Percentiles rank a stretch among this genome's conserved stretches.
phyloP scores from a whole-genome alignment of 768 basidiomycete species.

The Termitomyces sp. region DNA sequence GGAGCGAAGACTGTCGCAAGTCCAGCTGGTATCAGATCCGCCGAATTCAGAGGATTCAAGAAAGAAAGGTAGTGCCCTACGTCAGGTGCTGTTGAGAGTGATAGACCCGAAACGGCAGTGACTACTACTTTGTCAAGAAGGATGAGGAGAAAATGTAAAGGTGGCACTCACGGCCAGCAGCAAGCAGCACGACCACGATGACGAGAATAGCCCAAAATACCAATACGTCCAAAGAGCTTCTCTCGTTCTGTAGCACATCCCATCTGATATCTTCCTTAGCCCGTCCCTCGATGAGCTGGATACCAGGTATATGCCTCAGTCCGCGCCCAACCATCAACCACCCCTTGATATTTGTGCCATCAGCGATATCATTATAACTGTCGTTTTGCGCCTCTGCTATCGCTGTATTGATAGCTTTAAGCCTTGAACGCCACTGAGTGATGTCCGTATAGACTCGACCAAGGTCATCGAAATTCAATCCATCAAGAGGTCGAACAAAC shows the following conservation, averaged over 20 bases:
- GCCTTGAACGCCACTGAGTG: slow-evolving; percentile 57
- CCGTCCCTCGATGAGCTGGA: slow-evolving; percentile 69
- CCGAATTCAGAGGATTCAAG: slow-evolving; percentile 43
- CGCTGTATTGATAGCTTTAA: slow-evolving; percentile 70
- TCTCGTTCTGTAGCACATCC: slow-evolving; percentile 65
- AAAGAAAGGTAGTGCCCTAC: slow-evolving; percentile 68
- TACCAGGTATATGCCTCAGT: slow-evolving; percentile 52
- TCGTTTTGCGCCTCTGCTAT: slow-evolving; percentile 64
- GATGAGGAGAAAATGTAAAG: neutral
- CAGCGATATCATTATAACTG: slow-evolving; percentile 67
- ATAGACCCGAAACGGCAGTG: slow-evolving; percentile 63
- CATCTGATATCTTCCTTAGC: slow-evolving; percentile 82
- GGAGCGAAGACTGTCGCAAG: slow-evolving; percentile 66
- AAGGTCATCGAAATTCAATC: slow-evolving; percentile 60
- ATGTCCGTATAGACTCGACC: slow-evolving; percentile 65
- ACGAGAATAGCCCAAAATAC: slow-evolving; percentile 55
- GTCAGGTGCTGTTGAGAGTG: slow-evolving; percentile 64
- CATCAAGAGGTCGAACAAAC: slow-evolving; percentile 71
- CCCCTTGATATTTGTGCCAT: slow-evolving; percentile 63
- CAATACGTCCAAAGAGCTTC: slow-evolving; percentile 35
- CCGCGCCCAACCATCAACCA: slow-evolving; percentile 77
- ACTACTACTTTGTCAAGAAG: slow-evolving; percentile 34
- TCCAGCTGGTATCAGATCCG: slow-evolving; percentile 50
- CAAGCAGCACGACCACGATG: slow-evolving; percentile 45
- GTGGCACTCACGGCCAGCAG: slow-evolving; percentile 49